Evolutionary conservation across 768 basidiomycete species (phyloP).

Genomic region (Leucocoprinus sp.): DNA sequence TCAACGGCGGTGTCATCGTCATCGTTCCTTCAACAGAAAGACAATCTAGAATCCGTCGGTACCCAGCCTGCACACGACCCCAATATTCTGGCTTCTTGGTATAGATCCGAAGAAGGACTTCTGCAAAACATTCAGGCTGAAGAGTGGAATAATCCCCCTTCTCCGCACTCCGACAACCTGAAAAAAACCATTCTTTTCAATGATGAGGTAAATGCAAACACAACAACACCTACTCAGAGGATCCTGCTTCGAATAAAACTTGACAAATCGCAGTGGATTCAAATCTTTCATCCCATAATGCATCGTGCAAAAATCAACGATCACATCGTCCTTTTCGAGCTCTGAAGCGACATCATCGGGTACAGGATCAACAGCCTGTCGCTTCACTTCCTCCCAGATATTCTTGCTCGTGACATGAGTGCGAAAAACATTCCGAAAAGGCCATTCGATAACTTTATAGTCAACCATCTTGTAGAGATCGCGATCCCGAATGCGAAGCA

Average conservation of each 20-base stretch:
- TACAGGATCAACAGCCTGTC: conserved; percentile 18
- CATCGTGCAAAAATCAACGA: conserved; percentile 56
- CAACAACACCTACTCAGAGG: conserved; percentile 19
- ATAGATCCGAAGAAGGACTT: conserved; percentile 62
- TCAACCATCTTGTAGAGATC: conserved; percentile 69
- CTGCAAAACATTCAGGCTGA: conserved; percentile 59
- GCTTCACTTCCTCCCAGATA: conserved; percentile 36
- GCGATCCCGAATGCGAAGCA: conserved; percentile 52
- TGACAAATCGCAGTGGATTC: conserved; percentile 62
- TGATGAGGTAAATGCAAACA: not conserved
- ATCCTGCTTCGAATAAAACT: conserved; percentile 65
- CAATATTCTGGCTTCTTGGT: conserved; percentile 53
- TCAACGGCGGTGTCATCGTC: conserved; percentile 27
- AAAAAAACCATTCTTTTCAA: no score
- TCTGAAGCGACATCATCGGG: conserved; percentile 17
- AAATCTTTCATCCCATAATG: conserved; percentile 70
- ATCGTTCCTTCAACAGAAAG: not conserved
- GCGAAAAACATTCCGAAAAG: conserved; percentile 25
- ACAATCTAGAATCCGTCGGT: conserved; percentile 32
- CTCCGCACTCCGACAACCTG: conserved; percentile 37
- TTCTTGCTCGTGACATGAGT: conserved; percentile 30
- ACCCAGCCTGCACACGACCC: conserved; percentile 63
- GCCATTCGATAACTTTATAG: conserved; percentile 44
- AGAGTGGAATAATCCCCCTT: conserved; percentile 56
- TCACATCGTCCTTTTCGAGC: conserved; percentile 42